Evolutionary conservation across 2,329 filamentous ascomycete species (phyloP), one percentile per base, ranked within the genome.

Genomic region (Alternaria novae-zelandiae): DNA sequence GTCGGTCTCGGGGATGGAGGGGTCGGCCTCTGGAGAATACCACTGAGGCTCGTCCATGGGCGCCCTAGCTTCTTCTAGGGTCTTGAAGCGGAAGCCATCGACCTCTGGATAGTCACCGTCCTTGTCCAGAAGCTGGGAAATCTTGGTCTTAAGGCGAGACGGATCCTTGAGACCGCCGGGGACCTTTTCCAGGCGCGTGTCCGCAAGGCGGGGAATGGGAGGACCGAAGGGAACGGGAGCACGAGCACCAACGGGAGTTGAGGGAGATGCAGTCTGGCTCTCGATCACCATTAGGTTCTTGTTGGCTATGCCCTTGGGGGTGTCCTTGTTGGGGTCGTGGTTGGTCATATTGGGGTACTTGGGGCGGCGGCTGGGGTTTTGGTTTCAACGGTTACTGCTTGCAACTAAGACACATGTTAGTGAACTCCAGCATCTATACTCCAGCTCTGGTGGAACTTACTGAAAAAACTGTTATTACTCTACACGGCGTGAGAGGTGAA

Each of bases 11-110:
- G 66, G 66, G 12, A 68, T 59, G 15, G 66, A 60, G 26, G 17
- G 23, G 20, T 68, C 66, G 6, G 30, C 23, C 3, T 13, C 28
- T 10, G 64, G 64, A 9, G 64, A 25, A 17, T 23, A 23, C 66
- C 66, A 68, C 50, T 58, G 58, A 21, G 49, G 30, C 2, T 20
- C 5, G 21, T 44, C 21, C 53, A 61, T 63, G 12, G 57, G 43
- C 21, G 32, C n/a, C 25, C 41, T n/a, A 17, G 66, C 66, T 11
- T 58, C 61, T 5, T 7, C 36, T 3, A 58, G 30, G 17, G 47
- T 60, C 12, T 60, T 57, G 44, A 68, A 68, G 58, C 36, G 64
- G n/a, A 66, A 32, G 30, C 61, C 56, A 5, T 56, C 46, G 13
- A 20, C 3, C 36, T 44, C 17, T 7, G 21, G n/a, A 11, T 59